A percentile compares a stretch with the other conserved stretches of the same genome.
Evolutionary conservation across 352 stramenopile genomes (phyloP).

Genomic region (Pythium dissimile): DNA sequence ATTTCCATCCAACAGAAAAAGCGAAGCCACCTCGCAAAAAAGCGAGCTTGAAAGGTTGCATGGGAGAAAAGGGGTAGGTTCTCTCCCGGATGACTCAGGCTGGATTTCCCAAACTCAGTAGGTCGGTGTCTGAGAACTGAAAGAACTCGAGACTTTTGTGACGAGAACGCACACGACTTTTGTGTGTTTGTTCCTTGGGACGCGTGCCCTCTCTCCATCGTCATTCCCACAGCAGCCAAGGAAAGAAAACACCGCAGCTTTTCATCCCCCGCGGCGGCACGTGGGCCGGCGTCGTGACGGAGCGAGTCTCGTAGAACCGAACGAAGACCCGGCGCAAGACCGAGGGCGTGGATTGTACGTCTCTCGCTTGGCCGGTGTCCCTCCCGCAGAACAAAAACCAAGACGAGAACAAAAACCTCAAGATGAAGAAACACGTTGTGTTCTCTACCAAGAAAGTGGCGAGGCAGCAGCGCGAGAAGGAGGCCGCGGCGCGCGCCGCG

Average conservation of each 20-base stretch:
- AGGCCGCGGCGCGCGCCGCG: slow-evolving; percentile 13
- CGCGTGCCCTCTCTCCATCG: neutral
- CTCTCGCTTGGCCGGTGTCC: slow-evolving; percentile 14
- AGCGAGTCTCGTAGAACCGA: neutral
- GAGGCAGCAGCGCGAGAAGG: slow-evolving; percentile 10
- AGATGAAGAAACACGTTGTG: slow-evolving; percentile 42
- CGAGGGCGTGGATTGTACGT: slow-evolving; percentile 28
- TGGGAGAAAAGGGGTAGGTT: slow-evolving; percentile 21
- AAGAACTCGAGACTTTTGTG: neutral
- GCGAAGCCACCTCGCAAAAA: neutral
- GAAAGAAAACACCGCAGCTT: too few relatives aligned
- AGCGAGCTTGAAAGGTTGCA: slow-evolving; percentile 25
- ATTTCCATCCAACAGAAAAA: neutral
- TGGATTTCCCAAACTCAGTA: neutral
- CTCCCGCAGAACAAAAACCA: neutral
- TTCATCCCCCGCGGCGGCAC: too few relatives aligned
- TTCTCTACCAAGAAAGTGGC: slow-evolving; percentile 67
- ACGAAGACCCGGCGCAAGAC: slow-evolving; percentile 8
- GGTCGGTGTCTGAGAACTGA: neutral
- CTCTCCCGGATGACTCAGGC: too few relatives aligned
- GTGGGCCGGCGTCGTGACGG: slow-evolving; percentile 1
- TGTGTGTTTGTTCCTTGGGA: neutral
- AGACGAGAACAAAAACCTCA: neutral
- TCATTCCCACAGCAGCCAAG: too few relatives aligned
- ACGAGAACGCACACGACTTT: neutral